Evolutionary conservation across 306 rosid species (phyloP).

Genomic region (Malus sylvestris): DNA sequence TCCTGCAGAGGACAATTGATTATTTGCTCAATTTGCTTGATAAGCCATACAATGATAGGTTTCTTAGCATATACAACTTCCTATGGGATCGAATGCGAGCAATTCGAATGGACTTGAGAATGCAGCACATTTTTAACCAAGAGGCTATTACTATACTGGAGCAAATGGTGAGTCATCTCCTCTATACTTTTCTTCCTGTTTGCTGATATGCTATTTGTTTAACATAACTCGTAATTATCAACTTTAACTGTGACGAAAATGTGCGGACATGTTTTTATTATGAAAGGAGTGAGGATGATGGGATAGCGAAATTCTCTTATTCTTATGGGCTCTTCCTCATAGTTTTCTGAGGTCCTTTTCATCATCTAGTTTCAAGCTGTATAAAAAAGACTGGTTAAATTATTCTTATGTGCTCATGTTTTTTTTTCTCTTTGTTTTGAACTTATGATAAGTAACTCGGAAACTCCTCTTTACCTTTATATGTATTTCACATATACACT

Average conservation of each 20-base stretch:
- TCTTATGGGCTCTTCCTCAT: neutral
- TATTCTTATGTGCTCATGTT: neutral
- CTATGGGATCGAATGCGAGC: constrained; percentile 99
- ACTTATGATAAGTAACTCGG: neutral
- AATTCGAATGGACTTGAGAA: constrained; percentile 92
- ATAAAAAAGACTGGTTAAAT: neutral
- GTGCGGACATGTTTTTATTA: neutral
- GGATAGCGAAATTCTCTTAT: neutral
- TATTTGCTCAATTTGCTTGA: constrained; percentile 73
- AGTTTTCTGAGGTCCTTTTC: neutral
- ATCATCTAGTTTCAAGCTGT: neutral
- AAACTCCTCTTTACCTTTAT: neutral
- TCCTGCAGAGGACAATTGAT: constrained; percentile 67
- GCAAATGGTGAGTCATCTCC: constrained; percentile 62
- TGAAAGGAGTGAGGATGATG: neutral
- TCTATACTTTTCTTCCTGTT: neutral
- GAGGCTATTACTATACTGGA: constrained; percentile 83
- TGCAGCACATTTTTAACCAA: constrained; percentile 92
- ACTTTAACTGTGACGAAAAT: neutral
- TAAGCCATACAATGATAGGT: constrained; percentile 67
- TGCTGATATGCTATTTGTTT: neutral
- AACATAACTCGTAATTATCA: neutral
- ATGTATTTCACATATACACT: neutral
- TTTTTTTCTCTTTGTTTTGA: neutral
- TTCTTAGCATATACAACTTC: constrained; percentile 82